Evolutionary conservation across 495 filamentous ascomycete species (phyloP).

Genomic region (Aspergillus biplanus): DNA sequence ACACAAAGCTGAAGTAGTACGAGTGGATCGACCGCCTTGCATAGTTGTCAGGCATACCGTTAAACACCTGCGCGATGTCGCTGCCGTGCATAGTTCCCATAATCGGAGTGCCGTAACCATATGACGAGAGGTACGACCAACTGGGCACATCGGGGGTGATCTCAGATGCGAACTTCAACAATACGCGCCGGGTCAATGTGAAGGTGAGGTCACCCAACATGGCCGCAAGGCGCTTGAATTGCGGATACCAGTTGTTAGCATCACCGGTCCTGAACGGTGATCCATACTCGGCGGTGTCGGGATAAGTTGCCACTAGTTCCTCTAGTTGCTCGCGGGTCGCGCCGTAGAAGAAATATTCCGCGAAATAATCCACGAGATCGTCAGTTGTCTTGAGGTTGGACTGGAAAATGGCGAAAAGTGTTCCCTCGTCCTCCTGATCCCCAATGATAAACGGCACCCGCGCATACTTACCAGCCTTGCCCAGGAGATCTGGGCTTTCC

Average conservation of each 20-base stretch:
- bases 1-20: slow-evolving; percentile 69
- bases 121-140: slow-evolving; percentile 75
- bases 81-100: slow-evolving; percentile 74
- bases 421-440: slow-evolving; percentile 65
- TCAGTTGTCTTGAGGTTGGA: slow-evolving; percentile 62
- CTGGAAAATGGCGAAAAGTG: slow-evolving; percentile 65
- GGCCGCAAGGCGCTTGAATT: slow-evolving; percentile 77
- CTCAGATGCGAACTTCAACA: slow-evolving; percentile 47
- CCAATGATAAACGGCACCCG: slow-evolving; percentile 61
- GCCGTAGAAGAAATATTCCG: slow-evolving; percentile 57
- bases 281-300: slow-evolving; percentile 51
- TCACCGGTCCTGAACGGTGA: slow-evolving; percentile 68
- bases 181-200: slow-evolving; percentile 62
- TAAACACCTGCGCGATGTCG: slow-evolving; percentile 69
- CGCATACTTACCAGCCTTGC: slow-evolving; percentile 55
- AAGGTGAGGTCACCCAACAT: slow-evolving; percentile 72
- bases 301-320: slow-evolving; percentile 60
- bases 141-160: slow-evolving; percentile 57
- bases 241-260: slow-evolving; percentile 68
- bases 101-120: slow-evolving; percentile 68
- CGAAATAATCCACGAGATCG: slow-evolving; percentile 62
- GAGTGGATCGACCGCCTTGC: slow-evolving; percentile 60
- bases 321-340: slow-evolving; percentile 48
- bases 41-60: slow-evolving; percentile 62
- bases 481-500: slow-evolving; percentile 57